Conservation (phyloP, 148 eudicot species). For the Talinum fruticosum region DNA sequence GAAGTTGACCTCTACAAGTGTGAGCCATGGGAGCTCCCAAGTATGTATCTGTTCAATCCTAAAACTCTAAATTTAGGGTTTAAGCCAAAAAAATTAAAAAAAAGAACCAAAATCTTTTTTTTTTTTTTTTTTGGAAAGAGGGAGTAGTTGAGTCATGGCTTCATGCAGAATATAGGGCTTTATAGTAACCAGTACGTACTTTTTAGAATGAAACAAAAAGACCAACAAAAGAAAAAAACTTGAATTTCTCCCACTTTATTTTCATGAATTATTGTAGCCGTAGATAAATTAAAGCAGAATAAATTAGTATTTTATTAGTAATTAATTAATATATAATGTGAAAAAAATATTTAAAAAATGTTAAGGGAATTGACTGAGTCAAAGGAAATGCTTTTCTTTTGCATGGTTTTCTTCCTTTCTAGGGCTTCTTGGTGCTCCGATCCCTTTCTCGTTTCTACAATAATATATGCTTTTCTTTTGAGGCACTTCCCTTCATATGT, state of each 20-base stretch:
- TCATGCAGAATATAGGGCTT: constrained; percentile 4
- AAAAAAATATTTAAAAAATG: constrained; percentile 32
- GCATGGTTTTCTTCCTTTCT: constrained; percentile 25
- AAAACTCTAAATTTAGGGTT: neutral
- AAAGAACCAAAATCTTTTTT: neutral
- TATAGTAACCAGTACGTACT: neutral
- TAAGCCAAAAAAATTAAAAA: too few species aligned
- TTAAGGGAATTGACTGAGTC: constrained; percentile 17
- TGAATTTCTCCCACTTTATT: too few species aligned
- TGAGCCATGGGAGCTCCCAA: constrained; percentile 90
- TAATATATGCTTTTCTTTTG: constrained; percentile 26
- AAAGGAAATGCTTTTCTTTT: constrained; percentile 36
- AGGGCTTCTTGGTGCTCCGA: constrained; percentile 36
- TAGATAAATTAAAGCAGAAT: too few species aligned
- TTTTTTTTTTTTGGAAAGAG: too few species aligned
- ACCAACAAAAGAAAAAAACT: neutral
- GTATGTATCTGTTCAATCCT: constrained; percentile 25
- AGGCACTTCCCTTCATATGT: constrained; percentile 24
- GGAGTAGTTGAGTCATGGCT: neutral
- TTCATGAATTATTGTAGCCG: too few species aligned
- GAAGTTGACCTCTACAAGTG: constrained; percentile 92
- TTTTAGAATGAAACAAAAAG: neutral
- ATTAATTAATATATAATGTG: constrained; percentile 24
- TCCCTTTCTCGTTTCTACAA: constrained; percentile 34
- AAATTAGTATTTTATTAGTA: neutral